Percentiles rank a stretch among this genome's conserved stretches.
phyloP scores from a whole-genome alignment of 2,329 filamentous ascomycete species.

The Diaporthe batatas region DNA sequence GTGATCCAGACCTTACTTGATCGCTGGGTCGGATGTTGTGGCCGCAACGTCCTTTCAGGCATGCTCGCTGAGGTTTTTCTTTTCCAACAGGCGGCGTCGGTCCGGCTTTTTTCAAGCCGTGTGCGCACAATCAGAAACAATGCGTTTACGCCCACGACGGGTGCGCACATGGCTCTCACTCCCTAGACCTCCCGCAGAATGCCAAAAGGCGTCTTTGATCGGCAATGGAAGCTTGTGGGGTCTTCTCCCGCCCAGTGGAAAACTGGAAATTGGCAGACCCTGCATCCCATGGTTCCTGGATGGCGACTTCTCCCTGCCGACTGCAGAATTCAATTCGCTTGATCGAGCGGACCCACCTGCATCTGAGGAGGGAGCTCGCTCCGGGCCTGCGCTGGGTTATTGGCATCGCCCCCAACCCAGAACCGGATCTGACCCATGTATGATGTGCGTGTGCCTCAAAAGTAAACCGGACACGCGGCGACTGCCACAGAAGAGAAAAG shows the following conservation, averaged over 20 bases:
- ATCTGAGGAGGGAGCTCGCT: constrained; percentile 31
- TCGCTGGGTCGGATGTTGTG: neutral
- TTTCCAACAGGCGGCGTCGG: constrained; percentile 7
- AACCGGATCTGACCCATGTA: constrained; percentile 30
- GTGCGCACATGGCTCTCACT: constrained; percentile 25
- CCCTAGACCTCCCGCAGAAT: constrained; percentile 20
- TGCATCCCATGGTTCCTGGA: constrained; percentile 33
- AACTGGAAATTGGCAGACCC: constrained; percentile 37
- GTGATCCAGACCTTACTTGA: neutral
- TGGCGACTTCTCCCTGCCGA: constrained; percentile 34
- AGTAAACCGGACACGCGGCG: constrained; percentile 19
- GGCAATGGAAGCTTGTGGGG: constrained; percentile 39
- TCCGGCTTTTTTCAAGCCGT: neutral
- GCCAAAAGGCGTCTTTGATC: constrained; percentile 34
- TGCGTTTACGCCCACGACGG: neutral
- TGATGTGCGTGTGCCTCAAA: constrained; percentile 31
- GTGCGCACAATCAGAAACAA: constrained; percentile 21
- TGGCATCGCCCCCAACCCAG: constrained; percentile 34
- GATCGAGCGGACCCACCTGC: constrained; percentile 28
- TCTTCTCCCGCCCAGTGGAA: constrained; percentile 31
- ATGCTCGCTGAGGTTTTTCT: constrained; percentile 4
- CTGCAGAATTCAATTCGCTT: constrained; percentile 39
- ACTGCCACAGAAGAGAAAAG: neutral
- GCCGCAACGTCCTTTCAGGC: neutral
- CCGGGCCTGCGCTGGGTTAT: constrained; percentile 18